Base-by-base conservation (phyloP, 306 rosid genomes). In the Casuarina equisetifolia region DNA sequence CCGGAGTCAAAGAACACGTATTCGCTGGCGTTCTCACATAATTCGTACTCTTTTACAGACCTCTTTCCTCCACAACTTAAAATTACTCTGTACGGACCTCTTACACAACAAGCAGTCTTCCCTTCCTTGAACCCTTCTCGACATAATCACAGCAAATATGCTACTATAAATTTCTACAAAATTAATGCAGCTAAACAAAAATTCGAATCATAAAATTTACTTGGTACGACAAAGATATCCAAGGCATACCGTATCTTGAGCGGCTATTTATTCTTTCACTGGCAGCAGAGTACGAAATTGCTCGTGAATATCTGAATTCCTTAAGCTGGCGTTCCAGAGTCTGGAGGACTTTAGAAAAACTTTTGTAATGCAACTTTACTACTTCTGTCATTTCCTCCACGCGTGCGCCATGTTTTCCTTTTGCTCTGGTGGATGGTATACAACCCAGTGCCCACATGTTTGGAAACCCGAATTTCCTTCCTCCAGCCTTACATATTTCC, bases 401-500 rank as follows among this genome's bases (percentile, higher is more conserved):
- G n/a, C 80, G 76, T 42, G 36, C 74, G 15, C 67, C 83, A 4
- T 12, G 63, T 45, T 54, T 77, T 19, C 40, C 79, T 2, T 11
- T 2, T 36, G 63, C 55, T 64, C 69, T 79, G 17, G 43, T 12
- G 46, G 20, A 12, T 4, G 86, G 86, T 12, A 63, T 3, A 63
- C 80, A 81, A 20, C 78, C 80, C 44, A 72, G 10, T 68, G 88
- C 79, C 67, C 36, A 8, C 68, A 81, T 9, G 68, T 43, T 81
- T 43, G 19, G 5, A 67, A 86, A 10, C 76, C 78, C 88, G 63
- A 86, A 86, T 62, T 86, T 84, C 74, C 90, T 86, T 73, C 87
- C 87, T 35, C 88, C 87, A 48, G 59, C 36, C 43, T 55, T 44
- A 10, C 81, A 78, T 51, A 86, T 78, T 78, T 79, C 88, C 90